Evolutionary conservation across 2,329 filamentous ascomycete genomes (phyloP), one percentile per base, ranked within the genome.

Genomic region (Penicillium corylophilum): DNA sequence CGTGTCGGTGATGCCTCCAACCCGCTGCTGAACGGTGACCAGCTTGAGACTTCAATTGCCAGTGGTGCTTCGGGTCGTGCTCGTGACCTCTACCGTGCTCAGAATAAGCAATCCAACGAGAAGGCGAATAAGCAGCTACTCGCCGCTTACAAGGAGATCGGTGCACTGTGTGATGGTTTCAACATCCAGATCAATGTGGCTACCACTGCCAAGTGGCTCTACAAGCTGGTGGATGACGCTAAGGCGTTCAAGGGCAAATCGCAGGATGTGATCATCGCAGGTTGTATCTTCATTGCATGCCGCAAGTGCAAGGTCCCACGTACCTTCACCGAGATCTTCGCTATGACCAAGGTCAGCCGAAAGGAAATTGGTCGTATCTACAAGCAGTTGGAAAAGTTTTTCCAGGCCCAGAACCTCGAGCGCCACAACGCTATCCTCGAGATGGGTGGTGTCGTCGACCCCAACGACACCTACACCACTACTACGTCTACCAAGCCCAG

Each of bases 331-430:
- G 95, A 99, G 72, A 94, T 99, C 65, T 95, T 89, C 75, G 87
- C 90, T 55, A 80, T 97, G 70, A 99, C 94, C 8, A 90, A 89
- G 62, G 93, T 99, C 24, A 87, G 88, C 54, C 96, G 97, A 79
- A 97, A 97, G 77, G 95, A 99, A 69, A 96, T 99, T 57, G 94
- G 94, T 20, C 82, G 92, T 51, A 93, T 93, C 22, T 99, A 96
- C 82, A 99, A 99, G 78, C 80, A 85, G 51, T 80, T 99, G 40
- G 92, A 97, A 75, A 85, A 87, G 62, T 96, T 95, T 74, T 82
- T 97, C 66, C 85, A 87, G 65, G 86, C 86, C 64, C 82, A 90
- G 66, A 85, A 87, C 59, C 76, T 82, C 49, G 81, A 84, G 64
- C 80, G 80, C 57, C 78, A 75, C 56, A 74, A 75, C 36, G 70